phyloP scores from a whole-genome alignment of 1,284 basidiomycete genomes.

The Caloboletus inedulis region DNA sequence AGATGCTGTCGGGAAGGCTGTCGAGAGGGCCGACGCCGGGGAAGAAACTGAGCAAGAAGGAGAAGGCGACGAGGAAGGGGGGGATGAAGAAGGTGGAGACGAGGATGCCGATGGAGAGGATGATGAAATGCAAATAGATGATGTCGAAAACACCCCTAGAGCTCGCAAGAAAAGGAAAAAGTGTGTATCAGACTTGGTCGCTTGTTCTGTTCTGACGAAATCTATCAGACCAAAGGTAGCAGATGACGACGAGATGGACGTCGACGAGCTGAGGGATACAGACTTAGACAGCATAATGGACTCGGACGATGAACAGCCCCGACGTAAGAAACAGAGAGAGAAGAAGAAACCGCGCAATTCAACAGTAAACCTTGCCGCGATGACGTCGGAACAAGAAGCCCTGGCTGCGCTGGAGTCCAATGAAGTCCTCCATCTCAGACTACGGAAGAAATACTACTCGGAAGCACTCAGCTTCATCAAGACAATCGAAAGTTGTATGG shows the following conservation, averaged over 20 bases:
- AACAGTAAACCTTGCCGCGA: constrained; percentile 60
- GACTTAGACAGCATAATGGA: constrained; percentile 37
- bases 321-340: constrained; percentile 38
- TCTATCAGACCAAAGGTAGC: constrained; percentile 25
- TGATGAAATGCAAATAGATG: constrained; percentile 30
- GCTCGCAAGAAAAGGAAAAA: constrained; percentile 28
- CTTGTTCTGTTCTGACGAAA: constrained; percentile 5
- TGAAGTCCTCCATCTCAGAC: constrained; percentile 67
- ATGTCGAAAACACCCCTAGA: constrained; percentile 33
- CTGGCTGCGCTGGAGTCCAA: constrained; percentile 63
- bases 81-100: constrained; percentile 33
- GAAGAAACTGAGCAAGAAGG: constrained; percentile 41
- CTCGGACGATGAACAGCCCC: constrained; percentile 33
- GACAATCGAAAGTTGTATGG: constrained; percentile 76
- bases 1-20: constrained; percentile 52
- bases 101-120: constrained; percentile 39
- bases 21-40: constrained; percentile 41
- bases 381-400: constrained; percentile 65
- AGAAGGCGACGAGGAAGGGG: constrained; percentile 36
- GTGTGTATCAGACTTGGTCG: constrained; percentile 9
- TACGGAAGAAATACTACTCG: constrained; percentile 84
- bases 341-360: constrained; percentile 64
- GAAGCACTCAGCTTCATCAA: constrained; percentile 89
- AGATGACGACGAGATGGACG: constrained; percentile 52
- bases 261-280: constrained; percentile 43